Base-by-base conservation (phyloP, 257 asterid genomes). In the Avicennia marina region DNA sequence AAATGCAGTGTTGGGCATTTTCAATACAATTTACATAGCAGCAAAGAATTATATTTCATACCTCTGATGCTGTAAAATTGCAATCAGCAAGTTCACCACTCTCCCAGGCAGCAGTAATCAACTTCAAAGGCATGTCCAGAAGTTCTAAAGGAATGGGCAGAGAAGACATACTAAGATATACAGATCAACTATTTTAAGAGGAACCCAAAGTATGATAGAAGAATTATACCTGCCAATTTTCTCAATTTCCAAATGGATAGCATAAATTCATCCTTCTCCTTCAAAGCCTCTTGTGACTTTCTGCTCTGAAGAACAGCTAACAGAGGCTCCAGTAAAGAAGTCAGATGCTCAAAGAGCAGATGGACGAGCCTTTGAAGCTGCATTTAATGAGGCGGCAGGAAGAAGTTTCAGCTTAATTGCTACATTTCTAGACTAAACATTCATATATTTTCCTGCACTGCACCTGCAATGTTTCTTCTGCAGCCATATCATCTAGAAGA, bases 391-490 rank as follows among this genome's bases (percentile, higher is more conserved):
- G 44, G 7, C 40, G 18, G 43, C 31, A 66, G 43, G 53, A 68
- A 51, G 47, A 59, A 19, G 45, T 16, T 40, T 62, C 72, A 72
- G 72, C 60, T 25, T 58, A 41, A 56, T 18, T 21, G n/a, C 50
- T 19, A 27, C 27, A 56, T 17, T 38, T 33, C 33, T 36, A 24
- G 34, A 42, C 40, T 10, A 24, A 11, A 26, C 12, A 6, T 16
- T 16, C 46, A 58, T 17, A 17, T 32, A 38, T 13, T n/a, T 4
- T 15, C 22, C 38, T 43, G 32, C 1, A 44, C 24, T 51, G 47
- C 54, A 85, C 99, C 96, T 89, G 99, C 76, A 89, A 73, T 56
- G 99, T 93, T 81, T 93, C 99, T 56, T 89, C 97, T 18, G 96
- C 96, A 0, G 96, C 99, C 94, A 93, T 82, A 66, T 93, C 99